phyloP scores from a whole-genome alignment of 495 filamentous ascomycete species.

The Trichoderma reesei region DNA sequence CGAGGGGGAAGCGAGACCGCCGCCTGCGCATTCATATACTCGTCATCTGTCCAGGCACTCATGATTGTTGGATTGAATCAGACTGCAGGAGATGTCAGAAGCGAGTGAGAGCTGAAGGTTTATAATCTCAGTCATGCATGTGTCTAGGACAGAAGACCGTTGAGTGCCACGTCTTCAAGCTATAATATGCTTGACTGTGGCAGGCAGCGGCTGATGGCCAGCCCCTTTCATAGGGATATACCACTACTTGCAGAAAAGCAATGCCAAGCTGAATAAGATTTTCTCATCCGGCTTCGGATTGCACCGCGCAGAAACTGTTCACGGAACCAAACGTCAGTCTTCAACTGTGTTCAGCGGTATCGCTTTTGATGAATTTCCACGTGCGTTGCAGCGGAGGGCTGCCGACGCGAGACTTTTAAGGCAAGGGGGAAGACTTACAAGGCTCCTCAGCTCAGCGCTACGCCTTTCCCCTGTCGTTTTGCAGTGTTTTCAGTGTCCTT shows the following conservation, averaged over 20 bases:
- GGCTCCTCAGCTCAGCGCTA: not conserved
- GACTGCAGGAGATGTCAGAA: not conserved
- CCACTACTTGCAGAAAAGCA: not conserved
- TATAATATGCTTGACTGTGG: not conserved
- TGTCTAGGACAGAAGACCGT: not conserved
- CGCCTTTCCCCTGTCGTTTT: not conserved
- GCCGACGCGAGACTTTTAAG: not conserved
- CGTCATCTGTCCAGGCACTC: conserved; percentile 47
- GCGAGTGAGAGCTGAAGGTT: not conserved
- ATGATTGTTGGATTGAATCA: not conserved
- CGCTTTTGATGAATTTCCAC: too few relatives aligned
- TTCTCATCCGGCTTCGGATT: not conserved
- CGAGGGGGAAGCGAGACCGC: conserved; percentile 53
- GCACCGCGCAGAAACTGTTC: not conserved
- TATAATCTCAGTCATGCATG: not conserved
- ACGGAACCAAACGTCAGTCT: not conserved
- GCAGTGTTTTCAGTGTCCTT: not conserved
- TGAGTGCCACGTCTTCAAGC: not conserved
- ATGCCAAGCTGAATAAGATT: not conserved
- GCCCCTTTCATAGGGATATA: not conserved
- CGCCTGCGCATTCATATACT: conserved; percentile 37
- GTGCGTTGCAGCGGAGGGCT: not conserved
- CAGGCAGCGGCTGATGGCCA: not conserved
- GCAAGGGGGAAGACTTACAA: not conserved
- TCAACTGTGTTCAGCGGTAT: not conserved